phyloP scores from a whole-genome alignment of 495 filamentous ascomycete species.

The Tuber aestivum region DNA sequence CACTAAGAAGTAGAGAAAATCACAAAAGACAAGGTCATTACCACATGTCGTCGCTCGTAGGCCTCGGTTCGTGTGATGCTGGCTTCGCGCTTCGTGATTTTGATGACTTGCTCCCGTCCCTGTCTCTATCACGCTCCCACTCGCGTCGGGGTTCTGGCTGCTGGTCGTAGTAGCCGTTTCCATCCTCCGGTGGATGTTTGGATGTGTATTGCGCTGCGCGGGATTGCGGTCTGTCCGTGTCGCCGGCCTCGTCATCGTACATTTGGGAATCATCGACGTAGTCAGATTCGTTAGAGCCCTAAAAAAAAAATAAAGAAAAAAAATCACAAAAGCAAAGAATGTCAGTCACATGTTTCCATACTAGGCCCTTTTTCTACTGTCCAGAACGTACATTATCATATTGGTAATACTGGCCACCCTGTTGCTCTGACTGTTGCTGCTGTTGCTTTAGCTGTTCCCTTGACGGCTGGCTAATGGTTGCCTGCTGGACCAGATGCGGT shows the following conservation, averaged over 20 bases:
- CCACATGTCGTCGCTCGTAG: constrained; percentile 34
- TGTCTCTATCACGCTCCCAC: constrained; percentile 11
- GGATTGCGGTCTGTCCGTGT: constrained; percentile 52
- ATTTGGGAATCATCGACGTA: constrained; percentile 56
- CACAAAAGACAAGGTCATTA: neutral
- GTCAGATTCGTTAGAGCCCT: constrained; percentile 48
- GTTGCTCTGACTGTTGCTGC: constrained; percentile 49
- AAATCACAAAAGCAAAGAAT: constrained; percentile 27
- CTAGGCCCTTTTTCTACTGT: constrained; percentile 12
- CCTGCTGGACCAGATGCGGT: constrained; percentile 67
- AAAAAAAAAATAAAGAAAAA: constrained; percentile 25
- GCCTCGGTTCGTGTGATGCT: constrained; percentile 7
- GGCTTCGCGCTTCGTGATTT: constrained; percentile 11
- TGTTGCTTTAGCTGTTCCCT: constrained; percentile 58
- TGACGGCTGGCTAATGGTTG: constrained; percentile 58
- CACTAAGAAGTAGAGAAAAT: neutral
- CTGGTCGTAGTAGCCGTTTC: constrained; percentile 46
- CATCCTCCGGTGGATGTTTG: constrained; percentile 44
- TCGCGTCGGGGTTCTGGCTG: constrained; percentile 16
- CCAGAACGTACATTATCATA: constrained; percentile 30
- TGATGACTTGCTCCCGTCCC: constrained; percentile 13
- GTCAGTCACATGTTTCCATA: constrained; percentile 16
- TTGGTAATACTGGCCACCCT: constrained; percentile 50
- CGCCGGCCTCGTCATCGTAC: constrained; percentile 51
- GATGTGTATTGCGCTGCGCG: constrained; percentile 50